Evolutionary conservation across 202 grass and related monocot genomes (phyloP).

Genomic region (Zizania palustris): DNA sequence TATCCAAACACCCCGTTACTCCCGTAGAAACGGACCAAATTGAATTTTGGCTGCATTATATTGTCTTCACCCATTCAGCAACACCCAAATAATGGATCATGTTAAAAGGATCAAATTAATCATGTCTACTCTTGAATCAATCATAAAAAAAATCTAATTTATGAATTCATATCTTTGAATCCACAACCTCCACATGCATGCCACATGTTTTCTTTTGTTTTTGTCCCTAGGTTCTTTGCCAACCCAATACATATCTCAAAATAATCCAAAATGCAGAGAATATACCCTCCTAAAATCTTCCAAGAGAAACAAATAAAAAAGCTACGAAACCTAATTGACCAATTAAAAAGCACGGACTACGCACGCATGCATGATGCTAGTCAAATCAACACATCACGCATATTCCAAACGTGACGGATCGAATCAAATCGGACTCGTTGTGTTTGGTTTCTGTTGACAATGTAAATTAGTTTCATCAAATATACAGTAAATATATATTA

Average conservation of each 20-base stretch:
- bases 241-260: neutral
- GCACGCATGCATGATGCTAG: neutral
- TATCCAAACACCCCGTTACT: no score
- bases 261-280: neutral
- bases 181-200: neutral
- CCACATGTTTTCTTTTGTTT: conserved; percentile 5
- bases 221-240: neutral
- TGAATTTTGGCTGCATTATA: conserved; percentile 31
- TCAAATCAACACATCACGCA: conserved; percentile 1
- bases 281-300: conserved; percentile 41
- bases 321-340: conserved; percentile 19
- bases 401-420: neutral
- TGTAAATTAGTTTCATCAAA: no score
- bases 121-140: conserved; percentile 3
- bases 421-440: conserved; percentile 8
- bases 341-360: conserved; percentile 23
- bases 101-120: conserved; percentile 6
- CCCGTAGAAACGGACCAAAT: conserved; percentile 40
- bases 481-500: no score
- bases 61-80: conserved; percentile 26
- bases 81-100: conserved; percentile 22
- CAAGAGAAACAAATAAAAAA: conserved; percentile 41
- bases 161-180: neutral
- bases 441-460: no score
- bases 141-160: neutral